Conservation (phyloP, 2,329 filamentous ascomycete genomes). For the Macrophomina pseudophaseolina region DNA sequence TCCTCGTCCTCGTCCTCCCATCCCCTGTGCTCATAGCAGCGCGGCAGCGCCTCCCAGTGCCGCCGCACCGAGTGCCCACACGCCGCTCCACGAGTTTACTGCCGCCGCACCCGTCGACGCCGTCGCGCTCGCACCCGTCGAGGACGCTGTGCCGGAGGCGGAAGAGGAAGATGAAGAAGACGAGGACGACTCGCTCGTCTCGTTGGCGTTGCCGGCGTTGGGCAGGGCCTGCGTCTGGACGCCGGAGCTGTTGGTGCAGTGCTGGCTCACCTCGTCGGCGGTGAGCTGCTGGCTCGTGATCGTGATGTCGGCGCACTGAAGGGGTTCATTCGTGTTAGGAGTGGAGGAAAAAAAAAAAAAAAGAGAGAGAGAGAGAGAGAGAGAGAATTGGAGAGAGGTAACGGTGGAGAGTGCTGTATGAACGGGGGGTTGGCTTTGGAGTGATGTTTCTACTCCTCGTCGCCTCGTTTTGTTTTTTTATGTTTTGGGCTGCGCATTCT, state of each 20-base stretch:
- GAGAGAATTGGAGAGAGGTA: too few species aligned
- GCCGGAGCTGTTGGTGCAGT: conserved; percentile 65
- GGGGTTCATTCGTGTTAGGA: background rate
- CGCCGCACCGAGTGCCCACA: conserved; percentile 1
- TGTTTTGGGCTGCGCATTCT: too few species aligned
- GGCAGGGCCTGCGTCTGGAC: conserved; percentile 47
- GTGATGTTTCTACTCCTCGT: too few species aligned
- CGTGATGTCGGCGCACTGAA: conserved; percentile 73
- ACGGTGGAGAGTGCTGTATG: background rate
- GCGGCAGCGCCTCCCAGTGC: background rate
- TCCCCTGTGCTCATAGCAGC: background rate
- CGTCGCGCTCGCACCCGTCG: conserved; percentile 22
- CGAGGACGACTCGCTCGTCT: conserved; percentile 45
- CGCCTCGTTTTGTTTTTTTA: too few species aligned
- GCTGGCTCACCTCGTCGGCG: conserved; percentile 49
- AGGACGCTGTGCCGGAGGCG: conserved; percentile 24
- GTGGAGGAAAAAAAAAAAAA: background rate
- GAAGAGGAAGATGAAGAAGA: conserved; percentile 30
- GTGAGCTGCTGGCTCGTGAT: conserved; percentile 61
- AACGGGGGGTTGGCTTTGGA: background rate
- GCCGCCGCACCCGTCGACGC: conserved; percentile 9
- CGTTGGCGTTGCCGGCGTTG: conserved; percentile 56
- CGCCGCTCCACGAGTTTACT: background rate
- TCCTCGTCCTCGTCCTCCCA: background rate
- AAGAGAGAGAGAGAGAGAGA: too few species aligned